Evolutionary conservation across 2,329 filamentous ascomycete genomes (phyloP), one percentile per base, ranked within the genome.

Genomic region (Sarocladium brachiariae): DNA sequence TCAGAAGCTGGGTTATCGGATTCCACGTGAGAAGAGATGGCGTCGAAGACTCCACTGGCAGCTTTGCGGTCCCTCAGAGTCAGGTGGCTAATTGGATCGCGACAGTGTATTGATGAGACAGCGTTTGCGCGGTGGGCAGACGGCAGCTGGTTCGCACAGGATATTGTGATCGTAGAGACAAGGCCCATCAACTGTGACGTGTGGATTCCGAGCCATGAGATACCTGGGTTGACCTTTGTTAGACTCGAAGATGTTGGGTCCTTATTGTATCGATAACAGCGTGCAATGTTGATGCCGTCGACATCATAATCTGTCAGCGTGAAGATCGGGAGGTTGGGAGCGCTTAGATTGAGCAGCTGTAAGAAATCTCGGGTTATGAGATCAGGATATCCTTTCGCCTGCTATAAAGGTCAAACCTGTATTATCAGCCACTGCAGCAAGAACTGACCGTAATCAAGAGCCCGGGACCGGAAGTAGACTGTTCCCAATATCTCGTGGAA

Each of bases 321-420:
- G 49, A 80, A 75, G 6, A 88, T 77, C 2, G 80, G 77, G 19
- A 86, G 64, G 1, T 65, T 61, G 0, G 78, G 76, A 18, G 68
- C 69, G 8, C 63, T 64, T 0, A 58, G 62, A 33, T 77, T 73
- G 1, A 89, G 50, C 11, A 71, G 62, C 37, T 74, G 72, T 1
- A 92, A 67, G 50, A 92, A 83, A 14, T 74, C 73, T 7, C 86
- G 74, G 0, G 87, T 89, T 1, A 77, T 75, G 45, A 92, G 69
- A 57, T 93, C 89, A 0, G 89, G 87, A 59, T 89, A 93, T 2
- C 89, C 89, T 71, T 91, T 93, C 1, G 82, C 88, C 84, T 89
- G 50, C 2, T 49, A 8, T 52, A 19, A 4, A n/a, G 41, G n/a
- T 48, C 10, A 48, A 24, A 14, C 8, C 25, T 23, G 13, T 27